Conservation (phyloP, 2,329 filamentous ascomycete species). For the Aspergillus bombycis region DNA sequence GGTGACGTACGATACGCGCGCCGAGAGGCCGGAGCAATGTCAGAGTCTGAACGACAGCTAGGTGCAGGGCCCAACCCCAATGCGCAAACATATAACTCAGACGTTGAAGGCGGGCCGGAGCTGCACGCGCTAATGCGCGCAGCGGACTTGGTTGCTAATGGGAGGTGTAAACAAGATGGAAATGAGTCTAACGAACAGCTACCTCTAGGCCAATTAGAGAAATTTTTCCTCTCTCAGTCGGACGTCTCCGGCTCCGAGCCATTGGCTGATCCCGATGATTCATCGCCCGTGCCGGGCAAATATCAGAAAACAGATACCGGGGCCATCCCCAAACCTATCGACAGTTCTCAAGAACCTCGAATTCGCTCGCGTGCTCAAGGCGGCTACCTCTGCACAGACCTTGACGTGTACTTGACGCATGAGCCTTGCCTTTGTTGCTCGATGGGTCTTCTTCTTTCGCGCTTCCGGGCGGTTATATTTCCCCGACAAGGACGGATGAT, state of each 20-base stretch:
- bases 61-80: constrained; percentile 29
- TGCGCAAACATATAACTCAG: constrained; percentile 30
- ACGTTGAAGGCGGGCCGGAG: constrained; percentile 47
- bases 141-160: constrained; percentile 46
- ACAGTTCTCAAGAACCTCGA: constrained; percentile 44
- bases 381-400: constrained; percentile 89
- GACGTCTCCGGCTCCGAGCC: constrained; percentile 54
- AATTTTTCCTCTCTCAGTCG: constrained; percentile 49
- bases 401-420: constrained; percentile 93
- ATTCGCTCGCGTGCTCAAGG: constrained; percentile 72
- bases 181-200: constrained; percentile 19
- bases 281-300: constrained; percentile 19
- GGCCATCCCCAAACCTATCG: constrained; percentile 18
- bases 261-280: constrained; percentile 12
- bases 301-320: constrained; percentile 21
- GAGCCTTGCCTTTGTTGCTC: constrained; percentile 97
- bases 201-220: constrained; percentile 32
- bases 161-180: constrained; percentile 37
- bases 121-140: constrained; percentile 52
- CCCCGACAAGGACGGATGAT: constrained; percentile 65
- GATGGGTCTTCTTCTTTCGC: constrained; percentile 93
- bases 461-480: constrained; percentile 86
- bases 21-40: constrained; percentile 29
- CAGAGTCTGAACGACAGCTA: constrained; percentile 25
- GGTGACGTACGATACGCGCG: constrained; percentile 47